Percentiles rank a stretch among this genome's conserved stretches.
phyloP scores from a whole-genome alignment of 1,139 yeast species.

The Pichia sp. region DNA sequence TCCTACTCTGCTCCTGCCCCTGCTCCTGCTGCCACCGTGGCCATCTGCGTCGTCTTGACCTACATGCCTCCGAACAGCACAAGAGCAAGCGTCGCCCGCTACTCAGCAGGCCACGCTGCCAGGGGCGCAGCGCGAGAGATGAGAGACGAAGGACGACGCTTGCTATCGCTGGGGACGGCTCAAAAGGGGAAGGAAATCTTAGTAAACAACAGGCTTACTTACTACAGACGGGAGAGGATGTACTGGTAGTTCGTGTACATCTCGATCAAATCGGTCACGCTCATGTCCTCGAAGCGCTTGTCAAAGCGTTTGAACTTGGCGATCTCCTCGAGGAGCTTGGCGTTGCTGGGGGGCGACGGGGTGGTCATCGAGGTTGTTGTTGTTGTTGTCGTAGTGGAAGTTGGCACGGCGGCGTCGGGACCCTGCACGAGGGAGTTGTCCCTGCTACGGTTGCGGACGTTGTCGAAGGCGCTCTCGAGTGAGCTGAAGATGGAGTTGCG shows the following conservation, averaged over 20 bases:
- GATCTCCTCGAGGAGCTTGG: constrained; percentile 9
- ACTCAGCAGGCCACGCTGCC: too few relatives aligned
- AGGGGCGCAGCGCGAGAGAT: too few relatives aligned
- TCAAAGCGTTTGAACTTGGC: constrained; percentile 3
- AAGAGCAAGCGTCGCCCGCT: too few relatives aligned
- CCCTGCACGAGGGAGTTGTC: constrained; percentile 23
- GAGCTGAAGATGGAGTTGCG: constrained; percentile 26
- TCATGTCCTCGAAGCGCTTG: constrained; percentile 4
- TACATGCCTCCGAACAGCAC: too few relatives aligned
- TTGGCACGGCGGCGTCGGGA: background rate
- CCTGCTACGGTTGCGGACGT: constrained; percentile 30
- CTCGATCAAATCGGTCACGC: constrained; percentile 5
- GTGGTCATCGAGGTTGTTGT: too few relatives aligned
- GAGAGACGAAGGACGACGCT: background rate
- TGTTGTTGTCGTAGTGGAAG: too few relatives aligned
- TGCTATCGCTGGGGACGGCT: background rate
- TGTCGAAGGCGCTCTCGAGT: constrained; percentile 32
- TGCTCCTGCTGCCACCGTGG: too few relatives aligned
- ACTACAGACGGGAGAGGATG: constrained; percentile 1
- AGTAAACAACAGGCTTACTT: background rate
- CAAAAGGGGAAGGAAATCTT: background rate
- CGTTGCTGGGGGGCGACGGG: background rate
- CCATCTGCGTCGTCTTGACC: too few relatives aligned
- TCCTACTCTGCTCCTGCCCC: too few relatives aligned
- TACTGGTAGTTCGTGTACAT: constrained; percentile 11